Conservation (phyloP, 2,329 filamentous ascomycete species). For the Beauveria varroae region DNA sequence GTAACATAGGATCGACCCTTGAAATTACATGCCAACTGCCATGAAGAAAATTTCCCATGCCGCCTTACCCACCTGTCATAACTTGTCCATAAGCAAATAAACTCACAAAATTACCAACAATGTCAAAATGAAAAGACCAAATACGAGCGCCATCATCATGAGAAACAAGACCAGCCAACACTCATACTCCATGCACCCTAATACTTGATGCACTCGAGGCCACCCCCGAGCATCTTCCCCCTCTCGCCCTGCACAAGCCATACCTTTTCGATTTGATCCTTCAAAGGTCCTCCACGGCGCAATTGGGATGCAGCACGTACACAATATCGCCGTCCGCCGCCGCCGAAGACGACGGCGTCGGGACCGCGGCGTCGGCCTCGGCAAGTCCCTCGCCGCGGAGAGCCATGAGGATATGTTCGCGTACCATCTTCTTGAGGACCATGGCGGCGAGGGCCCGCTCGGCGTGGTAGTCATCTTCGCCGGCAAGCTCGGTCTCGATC, state of each 20-base stretch:
- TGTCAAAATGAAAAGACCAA: not conserved
- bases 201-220: too few relatives aligned
- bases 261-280: not conserved
- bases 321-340: slow-evolving; percentile 40
- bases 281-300: slow-evolving; percentile 62
- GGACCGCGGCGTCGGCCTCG: slow-evolving; percentile 36
- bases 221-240: too few relatives aligned
- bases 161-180: not conserved
- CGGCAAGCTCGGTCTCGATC: slow-evolving; percentile 74
- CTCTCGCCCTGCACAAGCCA: too few relatives aligned
- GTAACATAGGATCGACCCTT: not conserved
- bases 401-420: slow-evolving; percentile 85
- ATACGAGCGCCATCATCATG: not conserved
- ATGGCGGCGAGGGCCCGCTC: slow-evolving; percentile 70
- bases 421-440: slow-evolving; percentile 89
- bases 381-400: slow-evolving; percentile 56
- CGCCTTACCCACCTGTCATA: not conserved
- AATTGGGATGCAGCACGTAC: slow-evolving; percentile 93
- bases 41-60: not conserved
- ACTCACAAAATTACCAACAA: not conserved
- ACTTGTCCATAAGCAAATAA: not conserved
- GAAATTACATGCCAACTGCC: not conserved
- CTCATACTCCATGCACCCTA: slow-evolving; percentile 5
- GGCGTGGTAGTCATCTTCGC: slow-evolving; percentile 70
- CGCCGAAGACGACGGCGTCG: slow-evolving; percentile 23